phyloP scores from a whole-genome alignment of 1,284 basidiomycete genomes.

The Neotropicomus parvogracilis region DNA sequence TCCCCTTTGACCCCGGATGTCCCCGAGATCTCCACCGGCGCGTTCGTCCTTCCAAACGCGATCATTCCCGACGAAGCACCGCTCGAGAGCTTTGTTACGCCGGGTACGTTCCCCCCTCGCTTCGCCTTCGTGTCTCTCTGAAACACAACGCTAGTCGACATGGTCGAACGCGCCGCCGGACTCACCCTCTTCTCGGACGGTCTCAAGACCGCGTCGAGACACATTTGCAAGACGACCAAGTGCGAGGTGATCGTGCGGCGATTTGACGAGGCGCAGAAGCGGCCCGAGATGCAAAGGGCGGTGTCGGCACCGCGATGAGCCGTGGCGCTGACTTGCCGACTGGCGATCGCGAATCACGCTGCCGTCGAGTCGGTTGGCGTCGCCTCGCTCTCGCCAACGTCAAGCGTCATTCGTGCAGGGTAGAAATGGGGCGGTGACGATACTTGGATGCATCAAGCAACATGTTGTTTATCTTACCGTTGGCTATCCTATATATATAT shows the following conservation, averaged over 20 bases:
- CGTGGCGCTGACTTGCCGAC: conserved; percentile 3
- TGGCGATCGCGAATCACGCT: background rate
- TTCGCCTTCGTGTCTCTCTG: no score
- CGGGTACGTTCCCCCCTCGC: conserved; percentile 57
- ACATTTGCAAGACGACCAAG: conserved; percentile 83
- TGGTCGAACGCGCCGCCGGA: conserved; percentile 89
- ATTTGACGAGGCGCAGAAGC: conserved; percentile 87
- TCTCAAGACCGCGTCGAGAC: conserved; percentile 76
- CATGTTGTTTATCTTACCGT: conserved; percentile 16
- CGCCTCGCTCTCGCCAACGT: background rate
- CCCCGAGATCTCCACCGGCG: conserved; percentile 79
- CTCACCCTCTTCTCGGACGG: conserved; percentile 85
- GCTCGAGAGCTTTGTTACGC: conserved; percentile 75
- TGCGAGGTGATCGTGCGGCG: conserved; percentile 82
- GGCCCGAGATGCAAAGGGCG: conserved; percentile 48
- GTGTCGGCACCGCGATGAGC: conserved; percentile 45
- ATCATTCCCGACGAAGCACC: conserved; percentile 82
- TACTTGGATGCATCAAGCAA: conserved; percentile 32
- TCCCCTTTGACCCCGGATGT: conserved; percentile 70
- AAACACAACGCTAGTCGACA: conserved; percentile 22
- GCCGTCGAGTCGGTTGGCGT: background rate
- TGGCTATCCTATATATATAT: conserved; percentile 23
- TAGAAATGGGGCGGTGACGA: conserved; percentile 4
- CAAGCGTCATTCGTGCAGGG: background rate
- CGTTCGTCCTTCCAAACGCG: conserved; percentile 93